phyloP scores from a whole-genome alignment of 495 filamentous ascomycete species.

The Letharia lupina region DNA sequence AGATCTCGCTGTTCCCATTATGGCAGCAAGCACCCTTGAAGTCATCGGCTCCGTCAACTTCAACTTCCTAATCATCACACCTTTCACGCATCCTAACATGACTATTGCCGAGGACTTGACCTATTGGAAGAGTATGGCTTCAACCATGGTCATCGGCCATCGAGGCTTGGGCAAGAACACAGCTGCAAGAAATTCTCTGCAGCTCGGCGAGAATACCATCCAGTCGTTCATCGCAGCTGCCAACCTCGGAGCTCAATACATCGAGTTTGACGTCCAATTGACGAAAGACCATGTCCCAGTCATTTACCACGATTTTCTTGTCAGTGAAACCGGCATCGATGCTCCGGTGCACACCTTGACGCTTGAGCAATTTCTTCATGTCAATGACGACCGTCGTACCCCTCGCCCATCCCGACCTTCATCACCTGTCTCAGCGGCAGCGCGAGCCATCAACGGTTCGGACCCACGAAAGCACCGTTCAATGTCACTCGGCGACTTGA shows the following conservation, averaged over 20 bases:
- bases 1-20: slow-evolving; percentile 86
- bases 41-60: slow-evolving; percentile 92
- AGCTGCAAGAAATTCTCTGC: slow-evolving; percentile 68
- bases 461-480: slow-evolving; percentile 39
- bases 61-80: slow-evolving; percentile 91
- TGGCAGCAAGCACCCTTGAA: slow-evolving; percentile 70
- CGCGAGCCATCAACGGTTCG: slow-evolving; percentile 19
- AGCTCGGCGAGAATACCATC: slow-evolving; percentile 92
- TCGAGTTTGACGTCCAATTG: slow-evolving; percentile 89
- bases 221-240: slow-evolving; percentile 94
- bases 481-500: slow-evolving; percentile 48
- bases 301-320: slow-evolving; percentile 98
- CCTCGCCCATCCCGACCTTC: slow-evolving; percentile 35
- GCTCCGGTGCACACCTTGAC: slow-evolving; percentile 93
- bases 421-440: slow-evolving; percentile 35
- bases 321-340: slow-evolving; percentile 97
- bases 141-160: slow-evolving; percentile 90
- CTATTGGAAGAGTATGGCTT: slow-evolving; percentile 83
- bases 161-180: slow-evolving; percentile 90
- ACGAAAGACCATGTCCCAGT: slow-evolving; percentile 98
- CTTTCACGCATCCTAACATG: slow-evolving; percentile 91
- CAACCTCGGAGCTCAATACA: slow-evolving; percentile 83
- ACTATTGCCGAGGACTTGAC: slow-evolving; percentile 79
- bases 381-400: slow-evolving; percentile 52
- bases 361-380: slow-evolving; percentile 85